phyloP scores from a whole-genome alignment of 352 stramenopile genomes.

The Globisporangium spiculum region DNA sequence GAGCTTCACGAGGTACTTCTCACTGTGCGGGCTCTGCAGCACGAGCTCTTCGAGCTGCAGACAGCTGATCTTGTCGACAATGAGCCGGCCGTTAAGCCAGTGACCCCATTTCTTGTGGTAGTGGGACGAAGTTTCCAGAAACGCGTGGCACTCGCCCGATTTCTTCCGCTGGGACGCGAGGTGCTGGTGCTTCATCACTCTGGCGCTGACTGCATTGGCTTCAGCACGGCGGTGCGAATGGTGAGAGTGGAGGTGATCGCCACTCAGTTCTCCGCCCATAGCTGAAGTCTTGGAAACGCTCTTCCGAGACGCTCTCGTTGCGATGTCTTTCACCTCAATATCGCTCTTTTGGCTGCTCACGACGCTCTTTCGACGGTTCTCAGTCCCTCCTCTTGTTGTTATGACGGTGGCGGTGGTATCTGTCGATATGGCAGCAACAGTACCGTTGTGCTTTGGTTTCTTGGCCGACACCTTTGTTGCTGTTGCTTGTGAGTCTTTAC shows the following conservation, averaged over 20 bases:
- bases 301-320: not conserved
- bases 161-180: not conserved
- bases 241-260: not conserved
- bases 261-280: not conserved
- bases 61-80: conserved; percentile 69
- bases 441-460: not conserved
- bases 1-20: conserved; percentile 49
- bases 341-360: not conserved
- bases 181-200: not conserved
- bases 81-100: conserved; percentile 40
- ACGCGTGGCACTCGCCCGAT: not conserved
- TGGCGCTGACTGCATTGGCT: not conserved
- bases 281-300: not conserved
- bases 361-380: not conserved
- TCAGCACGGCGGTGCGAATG: not conserved
- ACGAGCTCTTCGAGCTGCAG: conserved; percentile 67
- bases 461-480: not conserved
- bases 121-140: conserved; percentile 11
- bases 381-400: not conserved
- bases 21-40: conserved; percentile 37
- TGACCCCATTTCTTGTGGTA: conserved; percentile 68
- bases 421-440: not conserved
- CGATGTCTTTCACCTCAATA: not conserved
- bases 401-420: not conserved
- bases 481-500: not conserved